These are phyloP conservation scores for Tetrahymena elliotti DNA, from an alignment of 73 alveolate genomes.

Conservation along the genomic window DNA sequence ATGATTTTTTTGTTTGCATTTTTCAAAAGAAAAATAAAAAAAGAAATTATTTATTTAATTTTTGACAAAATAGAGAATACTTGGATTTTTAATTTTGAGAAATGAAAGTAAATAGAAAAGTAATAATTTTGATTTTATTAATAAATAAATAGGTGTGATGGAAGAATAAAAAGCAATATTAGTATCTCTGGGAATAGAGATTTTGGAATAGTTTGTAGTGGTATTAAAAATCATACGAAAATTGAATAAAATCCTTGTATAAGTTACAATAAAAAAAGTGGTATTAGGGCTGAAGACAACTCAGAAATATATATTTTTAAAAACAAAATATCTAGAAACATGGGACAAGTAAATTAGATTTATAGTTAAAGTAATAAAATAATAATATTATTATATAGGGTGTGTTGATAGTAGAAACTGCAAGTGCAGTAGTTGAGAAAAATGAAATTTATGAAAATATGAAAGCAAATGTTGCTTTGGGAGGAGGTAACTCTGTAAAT, in stretches of 20 bases:
- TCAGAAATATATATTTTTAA: slow-evolving; percentile 63
- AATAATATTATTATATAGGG: slow-evolving; percentile 51
- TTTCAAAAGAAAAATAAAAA: too few relatives aligned
- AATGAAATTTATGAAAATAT: slow-evolving; percentile 77
- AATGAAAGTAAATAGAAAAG: background rate
- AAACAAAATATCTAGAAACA: slow-evolving; percentile 69
- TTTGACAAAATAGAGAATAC: too few relatives aligned
- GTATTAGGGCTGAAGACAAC: slow-evolving; percentile 72
- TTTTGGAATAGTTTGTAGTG: slow-evolving; percentile 80
- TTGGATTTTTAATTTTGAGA: too few relatives aligned
- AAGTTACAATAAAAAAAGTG: slow-evolving; percentile 79
- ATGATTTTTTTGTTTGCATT: background rate
- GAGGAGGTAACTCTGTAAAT: slow-evolving; percentile 83
- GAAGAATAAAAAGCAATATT: slow-evolving; percentile 44
- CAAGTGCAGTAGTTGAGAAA: slow-evolving; percentile 84
- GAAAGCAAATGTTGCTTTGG: slow-evolving; percentile 95
- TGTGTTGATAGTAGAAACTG: slow-evolving; percentile 76
- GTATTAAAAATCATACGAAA: slow-evolving; percentile 60
- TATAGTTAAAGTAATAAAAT: background rate
- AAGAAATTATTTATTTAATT: too few relatives aligned
- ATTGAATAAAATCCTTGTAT: slow-evolving; percentile 67
- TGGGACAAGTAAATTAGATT: slow-evolving; percentile 45
- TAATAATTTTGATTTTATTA: background rate
- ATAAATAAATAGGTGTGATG: slow-evolving; percentile 54
- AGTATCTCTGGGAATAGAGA: slow-evolving; percentile 65